These are phyloP conservation scores for Akanthomyces muscarius DNA, from an alignment of 2,329 filamentous ascomycete species.

Conservation along the genomic window DNA sequence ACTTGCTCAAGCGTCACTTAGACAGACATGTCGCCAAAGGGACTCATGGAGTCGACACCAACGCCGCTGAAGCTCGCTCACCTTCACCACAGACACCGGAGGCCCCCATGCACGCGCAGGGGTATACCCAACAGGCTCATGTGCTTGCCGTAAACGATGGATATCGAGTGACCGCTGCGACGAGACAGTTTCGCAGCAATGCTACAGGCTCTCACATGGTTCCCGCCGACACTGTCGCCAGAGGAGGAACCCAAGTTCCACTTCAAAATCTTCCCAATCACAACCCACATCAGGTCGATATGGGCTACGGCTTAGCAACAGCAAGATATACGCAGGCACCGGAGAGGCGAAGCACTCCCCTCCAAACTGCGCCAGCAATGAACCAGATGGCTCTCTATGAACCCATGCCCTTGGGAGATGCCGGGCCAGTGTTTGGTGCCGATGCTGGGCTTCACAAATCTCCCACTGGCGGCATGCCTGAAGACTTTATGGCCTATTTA, in stretches of 20 bases:
- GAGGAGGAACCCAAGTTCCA: neutral
- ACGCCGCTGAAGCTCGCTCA: neutral
- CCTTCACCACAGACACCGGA: constrained; percentile 7
- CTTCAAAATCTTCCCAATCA: neutral
- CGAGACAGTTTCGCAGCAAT: neutral
- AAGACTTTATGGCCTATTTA: constrained; percentile 81
- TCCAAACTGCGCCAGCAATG: constrained; percentile 19
- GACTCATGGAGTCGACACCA: constrained; percentile 47
- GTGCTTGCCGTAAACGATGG: neutral
- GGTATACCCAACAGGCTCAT: neutral
- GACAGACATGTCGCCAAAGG: constrained; percentile 78
- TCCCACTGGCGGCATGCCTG: constrained; percentile 76
- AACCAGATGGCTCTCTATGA: constrained; percentile 58
- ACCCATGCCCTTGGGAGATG: constrained; percentile 59
- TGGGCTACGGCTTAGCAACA: neutral
- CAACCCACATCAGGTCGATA: neutral
- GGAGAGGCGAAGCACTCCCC: neutral
- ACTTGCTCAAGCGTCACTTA: constrained; percentile 81
- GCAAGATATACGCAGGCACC: neutral
- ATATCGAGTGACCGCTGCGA: neutral
- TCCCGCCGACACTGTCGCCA: neutral
- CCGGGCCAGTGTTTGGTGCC: constrained; percentile 82
- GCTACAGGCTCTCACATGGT: neutral
- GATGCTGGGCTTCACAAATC: constrained; percentile 77
- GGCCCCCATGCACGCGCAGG: neutral